Base-by-base conservation (phyloP, 176 grass and related monocot genomes). In the Typha latifolia region DNA sequence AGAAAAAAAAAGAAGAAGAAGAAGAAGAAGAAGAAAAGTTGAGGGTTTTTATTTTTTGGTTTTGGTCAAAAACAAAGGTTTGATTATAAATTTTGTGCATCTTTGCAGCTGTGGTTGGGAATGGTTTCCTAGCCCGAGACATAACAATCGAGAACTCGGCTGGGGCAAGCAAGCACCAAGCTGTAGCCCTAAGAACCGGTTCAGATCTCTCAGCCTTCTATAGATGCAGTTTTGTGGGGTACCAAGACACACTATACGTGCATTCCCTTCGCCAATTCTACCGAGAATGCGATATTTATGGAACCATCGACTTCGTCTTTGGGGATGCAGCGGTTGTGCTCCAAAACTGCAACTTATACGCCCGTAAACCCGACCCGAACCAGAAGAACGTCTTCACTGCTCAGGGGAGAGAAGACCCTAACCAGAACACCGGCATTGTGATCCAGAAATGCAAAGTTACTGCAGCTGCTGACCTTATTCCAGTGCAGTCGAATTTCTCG, bases 221-320 rank as follows among this genome's bases (percentile, higher is more conserved):
- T 74, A 83, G 79, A 2, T 96, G 91, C 82, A 91, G 84, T 78
- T 88, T 96, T 66, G 82, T 77, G 12, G 91, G 91, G 1, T 91
- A 96, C 80, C 91, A 96, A 70, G 91, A 96, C 87, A 96, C 91
- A 0, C 82, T 96, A 0, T 96, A 96, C 80, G 78, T n/a, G 5
- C 91, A 96, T 74, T 96, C 91, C 23, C 91, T 96, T 3, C 87
- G 91, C 2, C 91, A 96, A 74, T 96, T 96, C 77, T 91, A 96
- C 79, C 87, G 91, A 48, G 91, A 96, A 27, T 96, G 91, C 61
- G 84, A 96, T 75, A 53, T 96, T 66, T 96, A 91, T 79, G 87
- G 91, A 73, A 96, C 91, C 22, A 70, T 96, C 4, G 91, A 96
- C 77, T 96, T 91, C 79, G 20, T 96, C 50, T 96, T 96, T 70